Evolutionary conservation across 163 green algal species (phyloP), one percentile per base, ranked within the genome.

Genomic region (Chlorella variabilis): DNA sequence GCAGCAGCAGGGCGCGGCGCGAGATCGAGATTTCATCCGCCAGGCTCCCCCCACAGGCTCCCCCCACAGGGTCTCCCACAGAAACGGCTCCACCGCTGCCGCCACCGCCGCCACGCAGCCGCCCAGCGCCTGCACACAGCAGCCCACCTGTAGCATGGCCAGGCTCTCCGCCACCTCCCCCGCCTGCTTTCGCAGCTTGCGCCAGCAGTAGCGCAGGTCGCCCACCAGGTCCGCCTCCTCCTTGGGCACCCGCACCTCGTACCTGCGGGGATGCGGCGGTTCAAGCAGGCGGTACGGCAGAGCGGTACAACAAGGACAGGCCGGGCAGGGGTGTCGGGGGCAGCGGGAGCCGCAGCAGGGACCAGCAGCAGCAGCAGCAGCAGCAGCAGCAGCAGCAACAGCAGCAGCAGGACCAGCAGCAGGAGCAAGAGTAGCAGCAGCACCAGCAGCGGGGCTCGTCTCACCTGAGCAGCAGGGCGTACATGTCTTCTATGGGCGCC

Each of bases 401-500:
- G 3, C 15, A 7, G 8, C 33, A 54, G 45, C 45, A 54, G 45
- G 45, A 49, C 63, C 63, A 20, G 29, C 61, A 69, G 17, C n/a
- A 69, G 38, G 11, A 31, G 17, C 36, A 6, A 17, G 36, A 6
- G 7, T 34, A 73, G 4, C 65, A 29, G 38, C 45, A 33, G 38
- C 38, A 69, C 29, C 23, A 36, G 21, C n/a, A 21, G 34, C 25
- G 27, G 18, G 18, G n/a, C 29, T 39, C 15, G 25, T 1, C 75
- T 54, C 75, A 82, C 77, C 77, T 62, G 83, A 93, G 63, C 45
- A 98, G 92, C 88, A 98, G 85, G 7, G 83, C 85, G 87, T 98
- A 98, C 90, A 97, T 97, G 82, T 98, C 93, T 87, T 98, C 93
- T 56, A 98, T 97, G 36, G 95, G 95, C 27, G 74, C 89, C 38